A percentile compares a stretch with the other conserved stretches of the same genome.
Evolutionary conservation across 2,329 filamentous ascomycete genomes (phyloP).

Genomic region (Claviceps pazoutovae): DNA sequence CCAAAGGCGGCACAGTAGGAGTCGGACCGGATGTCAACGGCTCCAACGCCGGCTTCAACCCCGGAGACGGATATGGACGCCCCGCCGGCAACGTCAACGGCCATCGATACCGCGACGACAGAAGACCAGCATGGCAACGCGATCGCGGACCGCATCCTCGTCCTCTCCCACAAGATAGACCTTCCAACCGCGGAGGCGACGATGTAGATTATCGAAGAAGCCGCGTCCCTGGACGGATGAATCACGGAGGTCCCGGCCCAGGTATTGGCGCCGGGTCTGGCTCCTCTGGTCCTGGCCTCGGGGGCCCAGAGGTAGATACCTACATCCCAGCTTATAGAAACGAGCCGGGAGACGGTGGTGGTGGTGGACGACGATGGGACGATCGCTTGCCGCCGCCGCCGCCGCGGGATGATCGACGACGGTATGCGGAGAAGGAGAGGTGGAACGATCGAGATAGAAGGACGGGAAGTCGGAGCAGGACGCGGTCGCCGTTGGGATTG

Average conservation of each 20-base stretch:
- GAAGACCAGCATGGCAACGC: constrained; percentile 40
- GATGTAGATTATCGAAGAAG: constrained; percentile 28
- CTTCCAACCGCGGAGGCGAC: constrained; percentile 19
- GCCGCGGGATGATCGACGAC: constrained; percentile 18
- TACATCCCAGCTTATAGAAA: constrained; percentile 34
- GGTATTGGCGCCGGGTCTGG: not conserved
- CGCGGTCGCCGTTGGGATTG: constrained; percentile 18
- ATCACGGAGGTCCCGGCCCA: not conserved
- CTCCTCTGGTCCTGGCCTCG: no score
- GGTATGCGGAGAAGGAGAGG: constrained; percentile 21
- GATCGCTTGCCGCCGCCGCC: constrained; percentile 15
- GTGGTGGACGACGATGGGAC: constrained; percentile 19
- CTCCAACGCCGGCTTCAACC: constrained; percentile 33
- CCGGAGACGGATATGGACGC: constrained; percentile 35
- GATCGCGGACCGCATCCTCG: constrained; percentile 37
- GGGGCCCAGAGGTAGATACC: constrained; percentile 28
- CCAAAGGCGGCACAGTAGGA: constrained; percentile 80
- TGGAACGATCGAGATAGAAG: constrained; percentile 27
- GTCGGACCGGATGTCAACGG: constrained; percentile 45
- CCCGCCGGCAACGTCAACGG: constrained; percentile 31
- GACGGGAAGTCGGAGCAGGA: constrained; percentile 24
- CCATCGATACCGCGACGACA: constrained; percentile 31
- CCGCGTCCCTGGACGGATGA: constrained; percentile 18
- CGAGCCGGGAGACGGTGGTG: constrained; percentile 16
- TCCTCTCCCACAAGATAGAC: constrained; percentile 30